Evolutionary conservation across 208 protist genomes (phyloP).

Genomic region (Wallacemonas collosoma): DNA sequence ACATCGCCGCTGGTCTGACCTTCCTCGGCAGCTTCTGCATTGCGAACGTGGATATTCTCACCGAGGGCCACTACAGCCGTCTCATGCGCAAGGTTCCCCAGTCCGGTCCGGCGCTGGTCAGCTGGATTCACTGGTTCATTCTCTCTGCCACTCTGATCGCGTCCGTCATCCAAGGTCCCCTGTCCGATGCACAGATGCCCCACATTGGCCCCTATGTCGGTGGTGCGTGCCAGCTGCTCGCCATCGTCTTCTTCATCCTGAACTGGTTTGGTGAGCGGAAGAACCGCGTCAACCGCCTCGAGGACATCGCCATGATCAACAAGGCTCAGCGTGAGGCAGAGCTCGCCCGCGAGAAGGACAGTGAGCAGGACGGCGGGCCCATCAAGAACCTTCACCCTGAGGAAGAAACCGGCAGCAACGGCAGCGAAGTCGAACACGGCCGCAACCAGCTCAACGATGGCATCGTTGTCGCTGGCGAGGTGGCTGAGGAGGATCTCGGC

Average conservation of each 20-base stretch:
- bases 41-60: constrained; percentile 43
- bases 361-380: constrained; percentile 7
- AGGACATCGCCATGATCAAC: constrained; percentile 22
- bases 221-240: constrained; percentile 28
- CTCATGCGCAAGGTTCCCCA: constrained; percentile 31
- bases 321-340: constrained; percentile 10
- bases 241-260: constrained; percentile 31
- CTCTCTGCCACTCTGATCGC: constrained; percentile 27
- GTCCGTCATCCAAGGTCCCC: constrained; percentile 27
- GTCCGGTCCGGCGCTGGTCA: constrained; percentile 32
- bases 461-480: background rate
- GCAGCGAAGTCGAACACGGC: constrained; percentile 9
- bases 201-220: constrained; percentile 27
- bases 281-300: constrained; percentile 33
- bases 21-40: constrained; percentile 34
- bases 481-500: constrained; percentile 4
- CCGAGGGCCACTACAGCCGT: constrained; percentile 48
- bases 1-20: constrained; percentile 24
- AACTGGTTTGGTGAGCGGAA: constrained; percentile 40
- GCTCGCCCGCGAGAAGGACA: background rate
- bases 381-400: constrained; percentile 22
- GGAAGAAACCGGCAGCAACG: constrained; percentile 28
- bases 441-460: constrained; percentile 1
- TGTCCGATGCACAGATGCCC: constrained; percentile 29
- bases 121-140: constrained; percentile 41